Evolutionary conservation across 2,329 filamentous ascomycete species (phyloP), one percentile per base, ranked within the genome.

Genomic region (Penicillium brevicompactum): DNA sequence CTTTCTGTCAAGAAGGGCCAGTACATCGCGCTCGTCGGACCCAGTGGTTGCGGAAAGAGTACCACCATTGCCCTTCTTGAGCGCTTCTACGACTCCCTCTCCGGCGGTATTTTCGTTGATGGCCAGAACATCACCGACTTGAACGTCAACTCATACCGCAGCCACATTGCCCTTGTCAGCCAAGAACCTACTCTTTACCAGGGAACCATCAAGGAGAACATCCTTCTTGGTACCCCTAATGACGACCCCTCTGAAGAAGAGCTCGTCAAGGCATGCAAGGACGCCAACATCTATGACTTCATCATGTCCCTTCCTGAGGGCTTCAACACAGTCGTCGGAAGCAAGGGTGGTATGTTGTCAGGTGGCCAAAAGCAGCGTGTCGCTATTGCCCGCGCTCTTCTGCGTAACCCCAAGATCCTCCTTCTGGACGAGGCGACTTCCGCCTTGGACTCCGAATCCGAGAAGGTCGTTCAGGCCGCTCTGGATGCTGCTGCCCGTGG

Each of bases 121-220:
- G 91, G 87, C 53, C 85, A 87, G 60, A 90, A 96, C 59, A 91
- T 97, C 66, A 88, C 86, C 56, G 82, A 81, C 10, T 80, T 97
- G 46, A 93, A 96, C 67, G 80, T 96, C 68, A 92, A 90, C 74
- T 86, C 92, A 52, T 97, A 97, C 76, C 88, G 94, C 49, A 87
- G 83, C 16, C 85, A 87, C 71, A 84, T 97, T 60, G 89, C 93
- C 0, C 87, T 99, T 9, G 93, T 99, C 13, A 92, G 89, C 32
- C 94, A 97, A 70, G 94, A 97, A 71, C 93, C 94, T 0, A 96
- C 93, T 0, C 78, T 99, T 0, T 99, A 97, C 75, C 92, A 96
- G 72, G 94, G 93, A 42, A 92, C 89, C 0, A 91, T 99, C 67
- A 85, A 83, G 62, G 92, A 97, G 32, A 97, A 97, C 70, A 91